A percentile compares a stretch with the other conserved stretches of the same genome.
Conservation (phyloP, 2,329 filamentous ascomycete genomes). For the Trichoderma simmonsii region DNA sequence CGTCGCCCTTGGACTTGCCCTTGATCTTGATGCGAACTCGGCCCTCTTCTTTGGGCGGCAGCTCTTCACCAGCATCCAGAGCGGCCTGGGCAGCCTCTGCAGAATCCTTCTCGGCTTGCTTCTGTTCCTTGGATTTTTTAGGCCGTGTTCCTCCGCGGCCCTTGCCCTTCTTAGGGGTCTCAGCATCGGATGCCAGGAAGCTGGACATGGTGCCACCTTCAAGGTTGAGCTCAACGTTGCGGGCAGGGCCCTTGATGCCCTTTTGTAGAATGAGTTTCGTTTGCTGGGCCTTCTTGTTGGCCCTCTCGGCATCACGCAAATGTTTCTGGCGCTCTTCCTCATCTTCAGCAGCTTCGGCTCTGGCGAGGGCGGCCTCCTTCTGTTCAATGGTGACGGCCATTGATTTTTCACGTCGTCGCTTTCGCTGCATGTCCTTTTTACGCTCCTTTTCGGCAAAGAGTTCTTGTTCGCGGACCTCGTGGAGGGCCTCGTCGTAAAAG, state of each 20-base stretch:
- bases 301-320: conserved; percentile 80
- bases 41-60: conserved; percentile 55
- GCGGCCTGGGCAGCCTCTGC: conserved; percentile 87
- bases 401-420: conserved; percentile 91
- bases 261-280: conserved; percentile 85
- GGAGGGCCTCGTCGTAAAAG: conserved; percentile 76
- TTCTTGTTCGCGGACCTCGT: conserved; percentile 86
- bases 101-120: conserved; percentile 74
- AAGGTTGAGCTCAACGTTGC: conserved; percentile 71
- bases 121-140: conserved; percentile 88
- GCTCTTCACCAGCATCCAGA: conserved; percentile 72
- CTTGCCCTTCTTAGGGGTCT: conserved; percentile 52
- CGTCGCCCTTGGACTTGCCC: conserved; percentile 44
- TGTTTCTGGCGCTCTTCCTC: conserved; percentile 78
- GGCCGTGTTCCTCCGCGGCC: conserved; percentile 63
- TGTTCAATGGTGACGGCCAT: conserved; percentile 90
- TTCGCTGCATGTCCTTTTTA: conserved; percentile 99
- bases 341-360: conserved; percentile 74
- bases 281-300: conserved; percentile 87
- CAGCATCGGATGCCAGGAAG: conserved; percentile 67
- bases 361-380: conserved; percentile 77
- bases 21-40: conserved; percentile 65
- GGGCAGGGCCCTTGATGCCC: conserved; percentile 74
- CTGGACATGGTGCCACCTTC: conserved; percentile 83
- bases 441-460: conserved; percentile 94